Evolutionary conservation across 2,329 filamentous ascomycete genomes (phyloP).

Genomic region (Xylaria multiplex): DNA sequence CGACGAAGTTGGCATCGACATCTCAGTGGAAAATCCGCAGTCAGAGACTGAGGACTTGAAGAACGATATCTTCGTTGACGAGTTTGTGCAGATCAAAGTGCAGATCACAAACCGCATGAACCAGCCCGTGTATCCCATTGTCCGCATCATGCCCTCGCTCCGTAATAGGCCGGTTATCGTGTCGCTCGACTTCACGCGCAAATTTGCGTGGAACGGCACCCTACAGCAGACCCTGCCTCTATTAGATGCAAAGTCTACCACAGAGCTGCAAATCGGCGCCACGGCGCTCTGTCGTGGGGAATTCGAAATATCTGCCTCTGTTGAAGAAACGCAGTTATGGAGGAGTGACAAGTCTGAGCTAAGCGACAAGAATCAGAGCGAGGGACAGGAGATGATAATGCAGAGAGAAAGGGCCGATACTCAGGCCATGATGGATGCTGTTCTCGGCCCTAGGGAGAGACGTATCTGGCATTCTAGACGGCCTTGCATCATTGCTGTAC

Average conservation of each 20-base stretch:
- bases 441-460: conserved; percentile 68
- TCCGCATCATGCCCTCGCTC: conserved; percentile 81
- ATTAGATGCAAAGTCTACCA: conserved; percentile 67
- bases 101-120: conserved; percentile 78
- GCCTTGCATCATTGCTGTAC: conserved; percentile 65
- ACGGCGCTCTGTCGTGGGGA: conserved; percentile 81
- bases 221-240: conserved; percentile 78
- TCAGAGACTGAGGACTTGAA: conserved; percentile 23
- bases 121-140: conserved; percentile 73
- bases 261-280: conserved; percentile 73
- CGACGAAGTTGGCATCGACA: conserved; percentile 77
- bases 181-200: conserved; percentile 82
- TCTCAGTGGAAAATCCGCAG: conserved; percentile 59
- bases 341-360: conserved; percentile 21
- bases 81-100: conserved; percentile 76
- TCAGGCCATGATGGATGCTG: conserved; percentile 66
- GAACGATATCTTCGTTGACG: conserved; percentile 59
- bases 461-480: conserved; percentile 72
- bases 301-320: conserved; percentile 81
- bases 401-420: conserved; percentile 59
- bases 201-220: conserved; percentile 85
- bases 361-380: background rate
- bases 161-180: conserved; percentile 76
- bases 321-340: conserved; percentile 79
- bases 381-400: conserved; percentile 36